phyloP scores from a whole-genome alignment of 23 red algal genomes.

The Cyanidiococcus yangmingshanensis region DNA sequence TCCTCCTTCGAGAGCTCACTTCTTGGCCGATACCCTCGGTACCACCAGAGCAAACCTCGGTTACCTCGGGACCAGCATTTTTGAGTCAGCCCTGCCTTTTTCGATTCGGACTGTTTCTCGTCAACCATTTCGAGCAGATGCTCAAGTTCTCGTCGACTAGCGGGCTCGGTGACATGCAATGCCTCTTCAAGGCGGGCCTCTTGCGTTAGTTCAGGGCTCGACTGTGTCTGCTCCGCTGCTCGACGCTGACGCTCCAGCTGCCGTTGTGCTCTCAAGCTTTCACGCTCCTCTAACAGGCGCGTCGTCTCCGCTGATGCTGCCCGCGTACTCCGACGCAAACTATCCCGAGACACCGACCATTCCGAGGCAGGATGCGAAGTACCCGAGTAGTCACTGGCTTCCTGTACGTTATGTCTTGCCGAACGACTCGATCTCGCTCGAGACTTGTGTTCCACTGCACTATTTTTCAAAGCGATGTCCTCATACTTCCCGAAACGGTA shows the following conservation, averaged over 20 bases:
- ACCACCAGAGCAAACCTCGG: neutral
- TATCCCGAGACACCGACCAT: neutral
- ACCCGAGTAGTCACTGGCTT: neutral
- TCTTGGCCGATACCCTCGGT: neutral
- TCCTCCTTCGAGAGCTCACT: neutral
- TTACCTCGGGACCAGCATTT: neutral
- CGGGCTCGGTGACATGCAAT: slow-evolving; percentile 11
- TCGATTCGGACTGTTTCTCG: neutral
- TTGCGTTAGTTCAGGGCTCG: neutral
- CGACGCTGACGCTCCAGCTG: neutral
- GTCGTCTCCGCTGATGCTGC: neutral
- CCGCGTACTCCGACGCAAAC: neutral
- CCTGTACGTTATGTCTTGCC: neutral
- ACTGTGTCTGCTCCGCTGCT: neutral
- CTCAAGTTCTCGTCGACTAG: neutral
- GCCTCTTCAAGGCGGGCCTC: slow-evolving; percentile 14
- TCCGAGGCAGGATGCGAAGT: neutral
- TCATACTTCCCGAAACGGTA: neutral
- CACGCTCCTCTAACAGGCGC: neutral
- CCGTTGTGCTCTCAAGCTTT: neutral
- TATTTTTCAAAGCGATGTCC: neutral
- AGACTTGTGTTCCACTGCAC: neutral
- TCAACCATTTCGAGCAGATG: slow-evolving; percentile 1
- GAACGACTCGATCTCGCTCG: neutral
- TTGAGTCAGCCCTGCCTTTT: neutral